Evolutionary conservation across 805 yeast species (phyloP).

Genomic region (Kregervanrija pseudodelftensis): DNA sequence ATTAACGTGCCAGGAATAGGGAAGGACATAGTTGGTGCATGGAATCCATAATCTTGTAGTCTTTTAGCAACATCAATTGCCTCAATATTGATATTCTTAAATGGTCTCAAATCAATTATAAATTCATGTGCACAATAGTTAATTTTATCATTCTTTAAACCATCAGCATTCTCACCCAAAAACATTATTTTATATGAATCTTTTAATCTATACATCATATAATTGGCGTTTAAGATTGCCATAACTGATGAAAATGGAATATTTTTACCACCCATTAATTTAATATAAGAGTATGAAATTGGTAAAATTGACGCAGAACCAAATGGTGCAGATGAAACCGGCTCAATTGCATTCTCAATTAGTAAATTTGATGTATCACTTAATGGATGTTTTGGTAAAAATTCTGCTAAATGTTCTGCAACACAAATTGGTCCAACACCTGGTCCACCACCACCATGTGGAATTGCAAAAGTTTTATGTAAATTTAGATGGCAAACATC

Average conservation of each 20-base stretch:
- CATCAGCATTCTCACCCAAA: slow-evolving; percentile 36
- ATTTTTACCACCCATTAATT: slow-evolving; percentile 82
- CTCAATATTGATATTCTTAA: slow-evolving; percentile 74
- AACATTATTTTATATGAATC: slow-evolving; percentile 72
- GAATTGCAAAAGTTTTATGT: slow-evolving; percentile 95
- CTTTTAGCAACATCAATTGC: slow-evolving; percentile 97
- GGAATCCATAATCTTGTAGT: slow-evolving; percentile 96
- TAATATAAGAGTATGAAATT: slow-evolving; percentile 90
- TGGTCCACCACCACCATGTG: slow-evolving; percentile 99
- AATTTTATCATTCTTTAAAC: slow-evolving; percentile 24
- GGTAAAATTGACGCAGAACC: slow-evolving; percentile 94
- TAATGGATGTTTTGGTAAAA: slow-evolving; percentile 73
- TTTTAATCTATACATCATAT: slow-evolving; percentile 77
- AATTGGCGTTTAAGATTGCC: slow-evolving; percentile 93
- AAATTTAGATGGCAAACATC: slow-evolving; percentile 96
- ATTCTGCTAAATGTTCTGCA: slow-evolving; percentile 67
- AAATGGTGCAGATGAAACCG: slow-evolving; percentile 91
- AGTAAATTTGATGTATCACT: slow-evolving; percentile 40
- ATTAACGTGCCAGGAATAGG: slow-evolving; percentile 96
- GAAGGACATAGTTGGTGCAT: slow-evolving; percentile 98
- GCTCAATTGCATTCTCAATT: slow-evolving; percentile 46
- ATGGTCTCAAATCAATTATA: slow-evolving; percentile 82
- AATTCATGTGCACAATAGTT: slow-evolving; percentile 95
- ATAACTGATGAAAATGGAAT: slow-evolving; percentile 81
- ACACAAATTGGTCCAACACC: slow-evolving; percentile 99